Base-by-base conservation (phyloP, 352 stramenopile species). In the Halophytophthora batemanensis region DNA sequence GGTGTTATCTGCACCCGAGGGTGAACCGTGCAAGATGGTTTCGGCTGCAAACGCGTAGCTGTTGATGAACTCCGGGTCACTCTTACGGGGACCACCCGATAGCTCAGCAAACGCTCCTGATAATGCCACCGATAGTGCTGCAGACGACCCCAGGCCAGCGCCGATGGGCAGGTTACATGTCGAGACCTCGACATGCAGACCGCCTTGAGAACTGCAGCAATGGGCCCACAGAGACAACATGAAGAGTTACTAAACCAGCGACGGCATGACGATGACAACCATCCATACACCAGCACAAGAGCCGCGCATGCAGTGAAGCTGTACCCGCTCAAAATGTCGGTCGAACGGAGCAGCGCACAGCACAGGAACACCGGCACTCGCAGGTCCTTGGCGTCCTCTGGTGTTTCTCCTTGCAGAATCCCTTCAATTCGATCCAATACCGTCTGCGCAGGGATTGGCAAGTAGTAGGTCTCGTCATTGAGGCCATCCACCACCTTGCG, bases 1-100 rank as follows among this genome's bases (percentile, higher is more conserved):
- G 1, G 87, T 97, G 56, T 97, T 97, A 71, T 97, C 92, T 21
- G 96, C 77, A 37, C 92, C 92, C 12, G 88, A 97, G 37, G 92
- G 92, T 11, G 71, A 81, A 10, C 90, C 92, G 48, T 98, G 92
- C 19, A 97, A 64, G 43, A 98, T 82, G 15, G 89, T 80, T 66
- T 97, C 92, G 1, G 80, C 81, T n/a, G 74, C 67, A 49, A 83
- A 97, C 15, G 92, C 90, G 57, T 90, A 94, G 35, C 55, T 47
- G 64, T 97, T 97, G 44, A 98, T 77, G 13, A 62, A 62, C 2
- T 79, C 69, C 3, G 83, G 37, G 13, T 69, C 65, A 8, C 54
- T 42, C 17, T 60, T 61, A 25, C 28, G 44, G 53, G 44, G 38
- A 18, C 21, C 55, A 13, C 39, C 44, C n/a, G 64, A 73, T 18